Evolutionary conservation across 176 grass and related monocot genomes (phyloP), one percentile per base, ranked within the genome.

Genomic region (Aechmea fasciata): DNA sequence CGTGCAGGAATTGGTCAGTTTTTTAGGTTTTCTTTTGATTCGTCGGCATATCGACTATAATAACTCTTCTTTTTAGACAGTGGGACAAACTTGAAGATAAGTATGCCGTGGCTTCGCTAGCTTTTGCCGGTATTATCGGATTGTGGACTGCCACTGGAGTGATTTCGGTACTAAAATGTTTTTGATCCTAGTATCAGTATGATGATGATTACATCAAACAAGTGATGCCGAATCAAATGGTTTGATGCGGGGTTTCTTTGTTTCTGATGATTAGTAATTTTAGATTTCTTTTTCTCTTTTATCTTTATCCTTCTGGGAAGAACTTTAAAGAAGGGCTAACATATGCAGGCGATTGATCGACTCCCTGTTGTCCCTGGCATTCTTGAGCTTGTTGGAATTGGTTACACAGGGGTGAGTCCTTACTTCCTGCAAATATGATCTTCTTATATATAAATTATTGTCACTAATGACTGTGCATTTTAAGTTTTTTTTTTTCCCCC

Each of bases 31-130:
- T 52, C 2, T 12, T 77, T 64, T 67, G 61, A 11, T 64, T 48
- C 11, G 26, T 62, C 15, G 57, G 13, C 59, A 78, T 89, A 77
- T 64, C 52, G 65, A n/a, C 74, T 69, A 79, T 76, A 41, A 61
- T 84, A 69, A 68, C 64, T 67, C 49, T 77, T 85, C 72, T 80
- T 55, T 87, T 75, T 92, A 83, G 89, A 91, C 89, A 97, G 93
- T 97, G 93, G 93, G 82, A 87, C 73, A 85, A 83, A 92, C 85
- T 97, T 75, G 93, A 97, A 18, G 93, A 97, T 70, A 97, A 97
- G 79, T 92, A 97, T 69, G 93, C 93, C 47, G 86, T 92, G 64
- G 73, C 81, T 71, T 57, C 89, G 59, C 66, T 97, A 54, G 89
- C 76, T 6, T 71, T 92, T 69, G 81, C 73, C 8, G 77, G 73